Percentiles rank a stretch among this genome's conserved stretches.
phyloP scores from a whole-genome alignment of 441 rosid species.

The Arabidopsis hybrid region DNA sequence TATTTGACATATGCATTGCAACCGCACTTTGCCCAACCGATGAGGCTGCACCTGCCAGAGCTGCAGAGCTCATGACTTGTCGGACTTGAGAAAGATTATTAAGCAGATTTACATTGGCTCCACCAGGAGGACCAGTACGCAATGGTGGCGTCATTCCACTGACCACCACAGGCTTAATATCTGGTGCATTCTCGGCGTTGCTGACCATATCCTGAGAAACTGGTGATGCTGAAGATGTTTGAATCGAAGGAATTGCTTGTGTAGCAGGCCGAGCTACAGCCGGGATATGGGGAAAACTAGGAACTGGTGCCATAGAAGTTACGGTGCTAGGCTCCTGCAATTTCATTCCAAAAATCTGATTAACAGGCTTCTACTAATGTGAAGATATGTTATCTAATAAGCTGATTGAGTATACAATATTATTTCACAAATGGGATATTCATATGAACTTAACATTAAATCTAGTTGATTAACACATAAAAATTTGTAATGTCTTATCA shows the following conservation, averaged over 20 bases:
- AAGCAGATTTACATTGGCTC: constrained; percentile 89
- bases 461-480: constrained; percentile 5
- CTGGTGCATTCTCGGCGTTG: constrained; percentile 65
- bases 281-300: constrained; percentile 71
- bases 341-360: constrained; percentile 17
- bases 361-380: constrained; percentile 13
- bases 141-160: constrained; percentile 69
- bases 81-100: constrained; percentile 93
- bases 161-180: constrained; percentile 83
- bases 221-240: constrained; percentile 84
- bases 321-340: constrained; percentile 88
- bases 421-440: constrained; percentile 10
- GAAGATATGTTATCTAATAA: constrained; percentile 10
- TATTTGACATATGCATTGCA: constrained; percentile 95
- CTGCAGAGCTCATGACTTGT: constrained; percentile 87
- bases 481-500: constrained; percentile 8
- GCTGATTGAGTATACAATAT: not conserved
- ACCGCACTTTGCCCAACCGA: constrained; percentile 87
- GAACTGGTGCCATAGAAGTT: constrained; percentile 67
- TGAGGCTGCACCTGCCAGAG: constrained; percentile 91
- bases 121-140: constrained; percentile 77
- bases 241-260: constrained; percentile 78
- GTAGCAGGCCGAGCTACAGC: constrained; percentile 75
- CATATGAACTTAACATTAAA: constrained; percentile 13
- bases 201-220: constrained; percentile 78